Percentiles rank a stretch among this genome's conserved stretches.
These are phyloP conservation scores for Eimeria acervulina DNA, from an alignment of 169 alveolate species.

Conservation along the genomic window DNA sequence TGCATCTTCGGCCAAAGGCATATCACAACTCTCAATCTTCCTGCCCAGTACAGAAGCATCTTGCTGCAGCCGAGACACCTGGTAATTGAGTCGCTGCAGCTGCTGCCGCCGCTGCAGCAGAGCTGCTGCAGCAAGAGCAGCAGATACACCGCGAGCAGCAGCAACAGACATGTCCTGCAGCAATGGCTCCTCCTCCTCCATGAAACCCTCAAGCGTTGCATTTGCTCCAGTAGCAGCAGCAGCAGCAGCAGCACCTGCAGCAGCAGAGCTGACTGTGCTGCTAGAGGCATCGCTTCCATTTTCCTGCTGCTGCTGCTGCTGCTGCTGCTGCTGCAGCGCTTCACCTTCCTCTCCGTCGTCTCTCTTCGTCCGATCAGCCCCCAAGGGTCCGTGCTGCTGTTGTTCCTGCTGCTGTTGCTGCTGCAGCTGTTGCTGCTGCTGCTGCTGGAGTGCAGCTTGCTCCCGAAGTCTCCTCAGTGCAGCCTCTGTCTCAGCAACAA, in stretches of 20 bases:
- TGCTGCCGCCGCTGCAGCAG: constrained; percentile 75
- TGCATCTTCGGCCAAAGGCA: constrained; percentile 54
- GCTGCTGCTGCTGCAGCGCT: neutral
- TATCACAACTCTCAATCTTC: constrained; percentile 41
- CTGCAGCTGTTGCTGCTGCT: constrained; percentile 64
- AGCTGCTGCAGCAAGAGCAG: constrained; percentile 68
- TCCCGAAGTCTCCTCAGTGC: constrained; percentile 27
- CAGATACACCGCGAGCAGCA: constrained; percentile 65
- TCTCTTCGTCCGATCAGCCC: neutral
- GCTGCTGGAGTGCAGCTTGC: constrained; percentile 30
- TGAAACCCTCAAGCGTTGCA: constrained; percentile 38
- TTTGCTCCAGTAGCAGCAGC: constrained; percentile 19
- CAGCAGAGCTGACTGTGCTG: neutral
- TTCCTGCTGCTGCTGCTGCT: constrained; percentile 8
- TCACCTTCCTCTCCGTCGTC: neutral
- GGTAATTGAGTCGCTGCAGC: constrained; percentile 16
- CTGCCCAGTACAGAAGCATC: constrained; percentile 1
- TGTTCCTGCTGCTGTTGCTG: constrained; percentile 33
- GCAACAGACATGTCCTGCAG: constrained; percentile 61
- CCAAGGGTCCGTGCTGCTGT: neutral
- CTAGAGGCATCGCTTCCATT: neutral
- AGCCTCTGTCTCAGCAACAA: neutral
- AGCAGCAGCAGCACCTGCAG: neutral
- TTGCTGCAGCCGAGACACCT: constrained; percentile 44
- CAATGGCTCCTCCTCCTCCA: constrained; percentile 64